Percentiles rank a stretch among this genome's conserved stretches.
phyloP scores from a whole-genome alignment of 1,284 basidiomycete genomes.

The Rhodotorula sp. region DNA sequence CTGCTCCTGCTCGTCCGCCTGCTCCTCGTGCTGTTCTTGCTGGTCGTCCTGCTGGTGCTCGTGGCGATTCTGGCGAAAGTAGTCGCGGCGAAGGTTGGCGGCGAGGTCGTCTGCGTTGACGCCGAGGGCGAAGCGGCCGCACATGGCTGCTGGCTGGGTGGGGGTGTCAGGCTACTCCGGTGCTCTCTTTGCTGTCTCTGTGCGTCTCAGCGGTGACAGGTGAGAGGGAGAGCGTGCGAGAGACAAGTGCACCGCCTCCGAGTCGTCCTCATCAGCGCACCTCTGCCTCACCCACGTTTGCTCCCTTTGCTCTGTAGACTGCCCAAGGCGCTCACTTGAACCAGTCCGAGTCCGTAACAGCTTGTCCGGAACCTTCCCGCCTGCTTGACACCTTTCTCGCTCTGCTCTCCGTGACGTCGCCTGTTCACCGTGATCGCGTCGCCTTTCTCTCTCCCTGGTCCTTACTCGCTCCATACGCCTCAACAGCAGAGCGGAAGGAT shows the following conservation, averaged over 20 bases:
- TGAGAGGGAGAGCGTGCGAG: not conserved
- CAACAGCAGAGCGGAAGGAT: not conserved
- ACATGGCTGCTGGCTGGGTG: not conserved
- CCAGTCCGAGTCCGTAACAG: no score
- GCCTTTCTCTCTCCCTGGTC: not conserved
- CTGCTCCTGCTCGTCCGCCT: not conserved
- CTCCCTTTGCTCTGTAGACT: not conserved
- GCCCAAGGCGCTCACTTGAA: no score
- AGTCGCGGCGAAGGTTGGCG: not conserved
- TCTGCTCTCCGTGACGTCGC: no score
- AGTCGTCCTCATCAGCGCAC: not conserved
- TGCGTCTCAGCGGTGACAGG: no score
- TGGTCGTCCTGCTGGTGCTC: not conserved
- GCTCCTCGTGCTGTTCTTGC: not conserved
- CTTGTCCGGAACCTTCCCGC: no score
- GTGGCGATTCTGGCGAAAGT: not conserved
- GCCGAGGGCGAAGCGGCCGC: conserved; percentile 13
- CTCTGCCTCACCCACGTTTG: not conserved
- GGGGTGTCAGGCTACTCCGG: not conserved
- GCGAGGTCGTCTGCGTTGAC: not conserved
- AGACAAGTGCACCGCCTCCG: no score
- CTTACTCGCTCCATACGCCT: not conserved
- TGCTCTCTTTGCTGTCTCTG: not conserved
- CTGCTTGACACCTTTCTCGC: no score
- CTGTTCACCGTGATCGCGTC: not conserved